Evolutionary conservation across 2,329 filamentous ascomycete genomes (phyloP).

Genomic region (Dactylellina cionopaga): DNA sequence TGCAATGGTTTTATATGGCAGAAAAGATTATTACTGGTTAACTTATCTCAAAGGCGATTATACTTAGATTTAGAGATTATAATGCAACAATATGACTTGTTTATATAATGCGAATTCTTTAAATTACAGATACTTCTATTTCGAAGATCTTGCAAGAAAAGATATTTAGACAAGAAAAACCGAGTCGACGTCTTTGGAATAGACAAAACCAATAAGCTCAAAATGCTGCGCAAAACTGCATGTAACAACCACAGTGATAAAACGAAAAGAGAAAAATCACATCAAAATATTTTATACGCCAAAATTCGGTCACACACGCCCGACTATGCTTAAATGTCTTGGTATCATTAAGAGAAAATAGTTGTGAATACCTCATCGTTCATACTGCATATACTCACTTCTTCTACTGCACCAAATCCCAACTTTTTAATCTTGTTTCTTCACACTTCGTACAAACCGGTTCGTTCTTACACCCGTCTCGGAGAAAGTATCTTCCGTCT

Average conservation of each 20-base stretch:
- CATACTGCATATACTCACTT: too few species aligned
- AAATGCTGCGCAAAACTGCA: too few species aligned
- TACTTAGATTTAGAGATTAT: too few species aligned
- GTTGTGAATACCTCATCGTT: conserved; percentile 5
- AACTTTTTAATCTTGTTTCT: conserved; percentile 45
- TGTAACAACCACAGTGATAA: background rate
- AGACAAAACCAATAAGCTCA: background rate
- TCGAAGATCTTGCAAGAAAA: background rate
- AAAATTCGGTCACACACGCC: conserved; percentile 42
- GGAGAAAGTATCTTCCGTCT: conserved; percentile 57
- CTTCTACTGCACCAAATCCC: conserved; percentile 44
- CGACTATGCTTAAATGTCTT: conserved; percentile 8
- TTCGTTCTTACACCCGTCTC: conserved; percentile 52
- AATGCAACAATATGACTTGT: background rate
- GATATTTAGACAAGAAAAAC: background rate
- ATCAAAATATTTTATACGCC: conserved; percentile 39
- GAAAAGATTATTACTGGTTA: too few species aligned
- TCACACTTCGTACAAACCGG: conserved; percentile 51
- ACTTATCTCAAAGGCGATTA: too few species aligned
- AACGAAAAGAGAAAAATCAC: background rate
- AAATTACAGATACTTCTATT: background rate
- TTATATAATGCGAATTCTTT: conserved; percentile 1
- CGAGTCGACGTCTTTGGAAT: too few species aligned
- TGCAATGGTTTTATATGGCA: too few species aligned
- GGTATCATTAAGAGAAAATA: conserved; percentile 9